Conservation (phyloP, 306 rosid genomes). For the Oemleria cerasiformis region DNA sequence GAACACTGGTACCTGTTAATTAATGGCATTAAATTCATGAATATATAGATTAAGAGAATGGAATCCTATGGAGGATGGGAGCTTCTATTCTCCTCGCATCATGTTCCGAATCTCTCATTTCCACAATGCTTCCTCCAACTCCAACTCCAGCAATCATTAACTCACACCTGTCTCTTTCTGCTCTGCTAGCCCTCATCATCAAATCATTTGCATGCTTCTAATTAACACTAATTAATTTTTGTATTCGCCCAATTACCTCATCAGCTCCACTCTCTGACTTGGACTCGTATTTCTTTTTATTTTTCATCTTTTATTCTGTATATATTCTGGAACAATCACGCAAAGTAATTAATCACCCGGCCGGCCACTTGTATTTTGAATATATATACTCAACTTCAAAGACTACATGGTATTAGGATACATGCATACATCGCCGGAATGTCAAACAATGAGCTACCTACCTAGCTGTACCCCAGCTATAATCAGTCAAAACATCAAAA, state of each 20-base stretch:
- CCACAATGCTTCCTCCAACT: neutral
- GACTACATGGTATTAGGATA: neutral
- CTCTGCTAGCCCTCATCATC: neutral
- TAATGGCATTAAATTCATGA: neutral
- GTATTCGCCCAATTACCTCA: neutral
- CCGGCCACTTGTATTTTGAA: no score
- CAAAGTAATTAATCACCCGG: no score
- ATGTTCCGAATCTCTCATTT: neutral
- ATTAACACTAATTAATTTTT: neutral
- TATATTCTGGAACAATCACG: no score
- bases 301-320: no score
- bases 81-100: slow-evolving; percentile 18
- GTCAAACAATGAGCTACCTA: neutral
- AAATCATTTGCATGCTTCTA: no score
- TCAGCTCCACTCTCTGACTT: no score
- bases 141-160: slow-evolving; percentile 10
- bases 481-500: neutral
- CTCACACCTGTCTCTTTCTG: neutral
- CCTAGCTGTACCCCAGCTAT: neutral
- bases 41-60: neutral
- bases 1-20: slow-evolving; percentile 36
- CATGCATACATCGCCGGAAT: neutral
- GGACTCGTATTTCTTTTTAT: no score
- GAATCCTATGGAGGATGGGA: slow-evolving; percentile 37
- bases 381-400: neutral